phyloP scores from a whole-genome alignment of 192 early-diverging fungal genomes.

The Coemansia sp. region DNA sequence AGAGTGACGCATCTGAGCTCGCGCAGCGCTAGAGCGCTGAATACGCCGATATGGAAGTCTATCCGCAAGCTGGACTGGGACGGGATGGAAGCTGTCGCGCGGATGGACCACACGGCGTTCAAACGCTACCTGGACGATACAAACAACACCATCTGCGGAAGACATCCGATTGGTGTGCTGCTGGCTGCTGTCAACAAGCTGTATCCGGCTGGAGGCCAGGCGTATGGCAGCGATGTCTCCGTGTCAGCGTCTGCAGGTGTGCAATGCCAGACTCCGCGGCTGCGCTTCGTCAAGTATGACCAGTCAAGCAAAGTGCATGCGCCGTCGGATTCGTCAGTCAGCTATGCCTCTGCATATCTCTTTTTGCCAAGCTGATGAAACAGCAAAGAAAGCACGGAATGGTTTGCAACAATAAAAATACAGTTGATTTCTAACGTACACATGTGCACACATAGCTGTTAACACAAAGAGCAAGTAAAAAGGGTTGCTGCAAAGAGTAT shows the following conservation, averaged over 20 bases:
- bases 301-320: slow-evolving; percentile 71
- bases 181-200: slow-evolving; percentile 63
- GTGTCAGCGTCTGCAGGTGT: background rate
- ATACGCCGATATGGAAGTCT: slow-evolving; percentile 69
- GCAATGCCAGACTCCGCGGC: slow-evolving; percentile 15
- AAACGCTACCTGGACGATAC: slow-evolving; percentile 71
- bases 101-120: slow-evolving; percentile 62
- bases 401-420: no score
- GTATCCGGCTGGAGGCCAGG: slow-evolving; percentile 5
- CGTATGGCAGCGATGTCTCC: no score
- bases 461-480: no score
- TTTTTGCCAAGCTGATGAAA: slow-evolving; percentile 7
- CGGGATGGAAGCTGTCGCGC: slow-evolving; percentile 79
- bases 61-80: slow-evolving; percentile 78
- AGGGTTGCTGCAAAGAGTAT: no score
- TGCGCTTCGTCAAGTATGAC: slow-evolving; percentile 81
- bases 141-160: slow-evolving; percentile 92
- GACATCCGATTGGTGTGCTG: slow-evolving; percentile 85
- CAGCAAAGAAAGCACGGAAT: no score
- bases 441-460: no score
- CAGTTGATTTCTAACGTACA: no score
- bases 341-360: slow-evolving; percentile 69
- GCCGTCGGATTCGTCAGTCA: slow-evolving; percentile 70
- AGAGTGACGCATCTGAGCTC: slow-evolving; percentile 8
- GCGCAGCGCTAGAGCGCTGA: background rate